These are phyloP conservation scores for Poa pratensis DNA, from an alignment of 176 grass and related monocot genomes.

Conservation along the genomic window DNA sequence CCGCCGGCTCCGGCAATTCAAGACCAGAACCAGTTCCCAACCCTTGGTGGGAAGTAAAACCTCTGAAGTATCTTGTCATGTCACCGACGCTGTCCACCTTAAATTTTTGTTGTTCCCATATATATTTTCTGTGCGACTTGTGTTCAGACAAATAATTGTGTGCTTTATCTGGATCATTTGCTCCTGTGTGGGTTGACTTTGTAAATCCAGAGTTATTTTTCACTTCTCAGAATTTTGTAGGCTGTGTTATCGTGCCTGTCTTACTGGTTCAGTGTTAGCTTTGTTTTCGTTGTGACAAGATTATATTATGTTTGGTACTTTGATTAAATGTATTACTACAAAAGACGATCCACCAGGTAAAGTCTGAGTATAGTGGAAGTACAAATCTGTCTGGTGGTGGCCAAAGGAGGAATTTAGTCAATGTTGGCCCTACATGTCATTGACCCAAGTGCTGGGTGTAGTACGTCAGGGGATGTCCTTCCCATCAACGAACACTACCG, in stretches of 20 bases:
- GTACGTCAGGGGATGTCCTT: no score
- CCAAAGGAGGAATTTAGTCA: no score
- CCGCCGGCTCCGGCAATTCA: slow-evolving; percentile 59
- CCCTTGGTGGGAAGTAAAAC: slow-evolving; percentile 72
- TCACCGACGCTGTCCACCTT: slow-evolving; percentile 8
- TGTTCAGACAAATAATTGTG: slow-evolving; percentile 49
- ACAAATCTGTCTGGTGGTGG: no score
- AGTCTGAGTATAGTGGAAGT: no score
- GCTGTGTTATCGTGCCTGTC: neutral
- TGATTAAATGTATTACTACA: no score
- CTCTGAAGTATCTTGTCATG: neutral
- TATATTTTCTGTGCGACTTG: neutral
- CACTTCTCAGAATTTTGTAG: slow-evolving; percentile 41
- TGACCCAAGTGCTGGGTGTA: no score
- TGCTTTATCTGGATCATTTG: slow-evolving; percentile 13
- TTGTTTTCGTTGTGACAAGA: neutral
- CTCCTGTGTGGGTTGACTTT: slow-evolving; percentile 34
- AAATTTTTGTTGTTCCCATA: slow-evolving; percentile 28
- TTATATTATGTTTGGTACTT: neutral
- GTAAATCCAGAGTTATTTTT: slow-evolving; percentile 48
- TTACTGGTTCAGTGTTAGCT: neutral
- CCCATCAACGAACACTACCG: no score
- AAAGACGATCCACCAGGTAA: no score
- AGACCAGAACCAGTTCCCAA: slow-evolving; percentile 78
- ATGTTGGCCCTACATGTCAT: no score